Percentiles rank a stretch among this genome's conserved stretches.
Conservation (phyloP, 805 yeast species). For the Candida nanaspora region DNA sequence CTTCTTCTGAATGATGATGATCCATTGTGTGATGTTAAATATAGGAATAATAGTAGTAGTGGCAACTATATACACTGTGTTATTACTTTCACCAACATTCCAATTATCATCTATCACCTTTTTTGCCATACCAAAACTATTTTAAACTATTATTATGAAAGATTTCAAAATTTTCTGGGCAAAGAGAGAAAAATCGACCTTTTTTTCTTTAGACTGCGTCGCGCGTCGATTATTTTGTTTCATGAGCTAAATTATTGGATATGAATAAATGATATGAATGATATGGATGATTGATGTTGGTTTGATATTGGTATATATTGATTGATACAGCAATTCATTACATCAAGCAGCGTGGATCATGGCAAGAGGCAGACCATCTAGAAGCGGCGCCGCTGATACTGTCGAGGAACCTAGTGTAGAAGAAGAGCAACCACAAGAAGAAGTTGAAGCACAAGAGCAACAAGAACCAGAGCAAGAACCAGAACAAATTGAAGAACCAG, state of each 20-base stretch:
- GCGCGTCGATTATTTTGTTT: no score
- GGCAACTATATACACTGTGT: no score
- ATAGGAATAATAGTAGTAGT: no score
- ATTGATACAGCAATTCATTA: not conserved
- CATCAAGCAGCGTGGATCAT: not conserved
- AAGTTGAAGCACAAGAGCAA: constrained; percentile 7
- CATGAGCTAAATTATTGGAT: not conserved
- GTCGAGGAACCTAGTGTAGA: not conserved
- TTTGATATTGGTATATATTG: not conserved
- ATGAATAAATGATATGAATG: not conserved
- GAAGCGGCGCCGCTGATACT: no score
- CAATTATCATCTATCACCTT: no score
- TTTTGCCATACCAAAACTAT: no score
- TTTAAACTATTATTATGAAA: no score
- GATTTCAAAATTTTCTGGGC: no score
- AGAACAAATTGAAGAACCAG: constrained; percentile 1
- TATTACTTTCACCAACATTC: no score
- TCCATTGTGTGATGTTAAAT: constrained; percentile 14
- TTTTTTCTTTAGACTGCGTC: no score
- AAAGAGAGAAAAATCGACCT: no score
- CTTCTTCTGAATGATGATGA: constrained; percentile 42
- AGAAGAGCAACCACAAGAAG: not conserved
- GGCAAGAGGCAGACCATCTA: not conserved
- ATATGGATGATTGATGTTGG: not conserved
- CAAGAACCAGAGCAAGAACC: constrained; percentile 4